Evolutionary conservation across 768 basidiomycete genomes (phyloP).

Genomic region (Sarcodon sp.): DNA sequence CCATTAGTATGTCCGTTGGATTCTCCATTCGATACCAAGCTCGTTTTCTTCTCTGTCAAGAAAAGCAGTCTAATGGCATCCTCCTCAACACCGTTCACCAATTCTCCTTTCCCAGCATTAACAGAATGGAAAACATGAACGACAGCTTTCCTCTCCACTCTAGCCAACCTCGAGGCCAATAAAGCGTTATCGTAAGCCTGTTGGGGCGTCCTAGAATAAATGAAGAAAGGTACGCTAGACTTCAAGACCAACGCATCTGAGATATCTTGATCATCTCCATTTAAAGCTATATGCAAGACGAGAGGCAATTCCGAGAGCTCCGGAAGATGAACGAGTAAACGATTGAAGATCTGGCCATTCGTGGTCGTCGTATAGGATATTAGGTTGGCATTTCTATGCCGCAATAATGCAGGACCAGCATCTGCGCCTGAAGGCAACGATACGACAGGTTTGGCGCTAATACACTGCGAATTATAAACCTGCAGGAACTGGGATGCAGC

Average conservation of each 20-base stretch:
- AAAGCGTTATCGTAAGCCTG: conserved; percentile 87
- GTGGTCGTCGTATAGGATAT: conserved; percentile 46
- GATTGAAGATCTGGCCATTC: conserved; percentile 36
- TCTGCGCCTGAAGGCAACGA: conserved; percentile 55
- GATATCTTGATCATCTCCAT: conserved; percentile 39
- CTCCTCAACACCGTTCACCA: conserved; percentile 22
- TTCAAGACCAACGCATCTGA: conserved; percentile 67
- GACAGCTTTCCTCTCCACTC: conserved; percentile 56
- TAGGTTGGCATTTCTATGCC: conserved; percentile 28
- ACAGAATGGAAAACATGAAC: conserved; percentile 64
- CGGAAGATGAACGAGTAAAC: conserved; percentile 56
- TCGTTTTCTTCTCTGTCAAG: conserved; percentile 31
- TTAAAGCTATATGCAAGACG: conserved; percentile 45
- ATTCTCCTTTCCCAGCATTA: conserved; percentile 4
- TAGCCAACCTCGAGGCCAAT: conserved; percentile 75
- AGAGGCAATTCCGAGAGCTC: conserved; percentile 53
- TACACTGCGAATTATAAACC: background rate
- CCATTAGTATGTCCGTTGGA: conserved; percentile 11
- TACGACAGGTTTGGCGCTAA: conserved; percentile 23
- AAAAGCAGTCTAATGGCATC: too few species aligned
- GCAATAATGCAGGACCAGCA: conserved; percentile 42
- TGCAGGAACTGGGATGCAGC: background rate
- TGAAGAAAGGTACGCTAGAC: conserved; percentile 67
- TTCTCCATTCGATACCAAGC: conserved; percentile 37
- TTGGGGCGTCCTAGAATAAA: conserved; percentile 66